A percentile compares a stretch with the other conserved stretches of the same genome.
Evolutionary conservation across 2,329 filamentous ascomycete genomes (phyloP).

Genomic region (Fusarium goolgardi): DNA sequence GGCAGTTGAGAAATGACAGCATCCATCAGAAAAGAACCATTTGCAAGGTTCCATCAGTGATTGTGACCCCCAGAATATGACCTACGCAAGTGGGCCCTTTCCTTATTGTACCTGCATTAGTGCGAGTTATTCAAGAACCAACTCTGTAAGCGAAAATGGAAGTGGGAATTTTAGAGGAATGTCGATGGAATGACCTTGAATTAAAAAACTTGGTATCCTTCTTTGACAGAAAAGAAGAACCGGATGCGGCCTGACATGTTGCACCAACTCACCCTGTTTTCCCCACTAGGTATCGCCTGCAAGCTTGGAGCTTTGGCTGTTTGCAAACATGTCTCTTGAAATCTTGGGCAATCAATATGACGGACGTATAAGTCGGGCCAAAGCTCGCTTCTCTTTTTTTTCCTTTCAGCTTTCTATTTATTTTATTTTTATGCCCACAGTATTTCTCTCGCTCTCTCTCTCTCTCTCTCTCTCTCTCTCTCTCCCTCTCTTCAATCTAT

Average conservation of each 20-base stretch:
- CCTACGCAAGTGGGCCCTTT: conserved; percentile 24
- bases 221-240: conserved; percentile 1
- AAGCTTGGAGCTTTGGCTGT: conserved; percentile 1
- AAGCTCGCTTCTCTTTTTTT: neutral
- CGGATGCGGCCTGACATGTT: conserved; percentile 14
- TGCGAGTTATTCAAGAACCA: neutral
- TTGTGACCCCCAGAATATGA: conserved; percentile 29
- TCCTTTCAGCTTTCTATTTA: neutral
- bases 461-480: neutral
- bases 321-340: conserved; percentile 3
- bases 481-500: conserved; percentile 1
- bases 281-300: neutral
- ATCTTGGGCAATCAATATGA: neutral
- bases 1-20: conserved; percentile 11
- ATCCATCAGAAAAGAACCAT: neutral
- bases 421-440: neutral
- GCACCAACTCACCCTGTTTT: neutral
- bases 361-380: conserved; percentile 15
- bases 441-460: neutral
- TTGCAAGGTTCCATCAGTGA: conserved; percentile 29
- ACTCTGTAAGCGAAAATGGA: neutral
- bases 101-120: conserved; percentile 34
- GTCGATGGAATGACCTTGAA: conserved; percentile 2
- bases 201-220: neutral
- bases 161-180: conserved; percentile 16